Evolutionary conservation across 2,329 filamentous ascomycete species (phyloP).

Genomic region (Alternaria postmessia): DNA sequence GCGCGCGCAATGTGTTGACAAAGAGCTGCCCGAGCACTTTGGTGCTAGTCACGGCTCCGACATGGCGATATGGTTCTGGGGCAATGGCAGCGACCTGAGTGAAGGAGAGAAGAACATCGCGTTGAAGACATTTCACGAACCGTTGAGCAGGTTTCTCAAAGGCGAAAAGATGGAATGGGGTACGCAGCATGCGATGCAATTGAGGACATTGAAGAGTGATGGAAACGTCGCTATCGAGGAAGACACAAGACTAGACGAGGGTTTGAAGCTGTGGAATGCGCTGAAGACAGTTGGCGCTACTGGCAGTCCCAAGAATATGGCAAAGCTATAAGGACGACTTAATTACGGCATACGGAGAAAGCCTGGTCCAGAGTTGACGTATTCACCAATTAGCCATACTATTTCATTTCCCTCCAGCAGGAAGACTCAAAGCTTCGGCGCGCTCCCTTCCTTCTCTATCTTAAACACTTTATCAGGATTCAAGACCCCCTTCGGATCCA

Average conservation of each 20-base stretch:
- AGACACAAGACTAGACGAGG: constrained; percentile 58
- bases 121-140: constrained; percentile 47
- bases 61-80: constrained; percentile 65
- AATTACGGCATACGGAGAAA: not conserved
- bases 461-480: constrained; percentile 71
- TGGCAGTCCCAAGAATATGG: constrained; percentile 9
- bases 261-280: constrained; percentile 58
- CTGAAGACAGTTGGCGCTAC: constrained; percentile 39
- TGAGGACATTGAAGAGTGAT: constrained; percentile 57
- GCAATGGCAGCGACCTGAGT: constrained; percentile 55
- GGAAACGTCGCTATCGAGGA: constrained; percentile 57
- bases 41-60: constrained; percentile 65
- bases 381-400: not conserved
- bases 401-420: too few species aligned
- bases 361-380: not conserved
- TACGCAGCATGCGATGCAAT: constrained; percentile 44
- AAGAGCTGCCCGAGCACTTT: constrained; percentile 55
- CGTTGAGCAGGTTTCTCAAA: constrained; percentile 52
- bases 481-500: constrained; percentile 74
- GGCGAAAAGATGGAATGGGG: constrained; percentile 54
- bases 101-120: constrained; percentile 56
- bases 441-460: constrained; percentile 46
- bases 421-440: not conserved
- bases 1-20: constrained; percentile 58
- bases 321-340: constrained; percentile 16